A percentile compares a stretch with the other conserved stretches of the same genome.
Evolutionary conservation across 495 filamentous ascomycete species (phyloP).

Genomic region (Podospora tetraspora): DNA sequence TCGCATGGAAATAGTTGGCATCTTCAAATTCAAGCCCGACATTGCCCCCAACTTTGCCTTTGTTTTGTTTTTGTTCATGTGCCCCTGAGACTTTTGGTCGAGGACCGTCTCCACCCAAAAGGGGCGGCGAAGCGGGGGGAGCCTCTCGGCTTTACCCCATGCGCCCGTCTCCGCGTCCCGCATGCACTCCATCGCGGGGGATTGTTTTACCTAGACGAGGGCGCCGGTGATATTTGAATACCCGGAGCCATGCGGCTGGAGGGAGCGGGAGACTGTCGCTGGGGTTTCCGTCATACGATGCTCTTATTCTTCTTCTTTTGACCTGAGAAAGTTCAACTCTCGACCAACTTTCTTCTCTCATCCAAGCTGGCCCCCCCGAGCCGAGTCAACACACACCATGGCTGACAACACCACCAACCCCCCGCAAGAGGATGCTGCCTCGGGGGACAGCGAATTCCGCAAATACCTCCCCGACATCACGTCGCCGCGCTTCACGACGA

Average conservation of each 20-base stretch:
- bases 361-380: neutral
- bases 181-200: conserved; percentile 13
- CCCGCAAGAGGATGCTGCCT: neutral
- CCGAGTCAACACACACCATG: neutral
- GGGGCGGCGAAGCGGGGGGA: neutral
- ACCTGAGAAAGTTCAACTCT: neutral
- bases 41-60: conserved; percentile 12
- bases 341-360: neutral
- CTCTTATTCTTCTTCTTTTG: neutral
- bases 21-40: conserved; percentile 10
- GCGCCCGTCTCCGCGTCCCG: neutral
- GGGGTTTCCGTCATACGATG: neutral
- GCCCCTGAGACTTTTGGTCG: neutral
- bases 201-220: conserved; percentile 24
- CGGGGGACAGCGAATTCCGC: conserved; percentile 21
- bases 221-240: conserved; percentile 19
- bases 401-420: conserved; percentile 8
- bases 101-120: neutral
- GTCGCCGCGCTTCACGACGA: conserved; percentile 55
- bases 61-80: neutral
- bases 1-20: conserved; percentile 11
- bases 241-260: conserved; percentile 9
- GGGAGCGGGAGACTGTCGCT: neutral
- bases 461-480: conserved; percentile 56
- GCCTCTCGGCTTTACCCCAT: neutral